Evolutionary conservation across 2,329 filamentous ascomycete species (phyloP), one percentile per base, ranked within the genome.

Genomic region (Penicillium olsonii): DNA sequence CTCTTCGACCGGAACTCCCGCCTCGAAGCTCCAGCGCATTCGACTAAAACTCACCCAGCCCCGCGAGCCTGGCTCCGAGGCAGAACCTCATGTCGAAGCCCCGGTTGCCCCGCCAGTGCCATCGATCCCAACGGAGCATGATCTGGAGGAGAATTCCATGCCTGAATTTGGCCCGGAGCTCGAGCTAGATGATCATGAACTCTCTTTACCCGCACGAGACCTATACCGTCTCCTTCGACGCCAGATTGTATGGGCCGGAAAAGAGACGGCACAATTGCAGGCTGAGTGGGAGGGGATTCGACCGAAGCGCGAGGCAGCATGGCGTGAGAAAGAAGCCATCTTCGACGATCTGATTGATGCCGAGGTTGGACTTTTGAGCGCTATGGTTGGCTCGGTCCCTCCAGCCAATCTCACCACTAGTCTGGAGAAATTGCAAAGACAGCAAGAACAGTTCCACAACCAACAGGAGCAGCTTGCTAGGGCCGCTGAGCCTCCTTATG

Each of bases 201-300:
- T 75, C 14, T 53, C 62, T 14, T 66, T 78, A 37, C 67, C 63
- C 27, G 69, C 73, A 2, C 68, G 66, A 12, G 68, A 77, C 38
- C 67, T 77, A 19, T 77, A 72, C 53, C 67, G 73, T 24, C 60
- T 78, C 4, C 66, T 78, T 10, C 73, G 74, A 27, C 68, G 75
- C 17, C 75, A 78, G 56, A 69, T 78, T 17, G 64, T 70, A 47
- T 78, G 76, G 76, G 75, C 75, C 1, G 70, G 75, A 53, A 65
- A 75, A 35, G 76, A 77, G 48, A 63, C 65, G 1, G 54, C 54
- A 5, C 61, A 67, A 29, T 58, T 78, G n/a, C 64, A 68, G 15
- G 57, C 59, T 2, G 69, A 77, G 37, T 73, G 71, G 67, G 65
- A 72, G 37, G 59, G 60, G 29, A 63, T 74, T 26, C 59, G 66